Percentiles rank a stretch among this genome's conserved stretches.
Evolutionary conservation across 1,284 basidiomycete genomes (phyloP).

Genomic region (Veloboletus limbatus): DNA sequence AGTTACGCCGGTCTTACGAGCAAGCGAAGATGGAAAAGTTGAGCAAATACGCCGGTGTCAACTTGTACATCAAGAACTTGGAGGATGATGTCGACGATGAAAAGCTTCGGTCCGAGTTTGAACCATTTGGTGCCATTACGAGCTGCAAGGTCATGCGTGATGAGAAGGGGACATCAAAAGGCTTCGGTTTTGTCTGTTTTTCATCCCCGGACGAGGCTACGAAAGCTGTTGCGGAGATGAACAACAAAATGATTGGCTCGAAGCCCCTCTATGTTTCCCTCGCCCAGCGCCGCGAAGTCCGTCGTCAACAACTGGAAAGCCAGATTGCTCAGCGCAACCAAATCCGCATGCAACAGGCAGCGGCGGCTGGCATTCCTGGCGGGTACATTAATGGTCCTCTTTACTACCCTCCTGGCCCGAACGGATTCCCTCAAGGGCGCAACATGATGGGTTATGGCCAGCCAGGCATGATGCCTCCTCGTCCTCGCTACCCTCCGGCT

Average conservation of each 20-base stretch:
- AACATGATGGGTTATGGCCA: constrained; percentile 83
- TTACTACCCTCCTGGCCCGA: constrained; percentile 86
- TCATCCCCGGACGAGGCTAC: constrained; percentile 98
- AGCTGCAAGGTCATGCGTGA: constrained; percentile 99
- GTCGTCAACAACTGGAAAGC: constrained; percentile 97
- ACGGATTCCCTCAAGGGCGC: constrained; percentile 73
- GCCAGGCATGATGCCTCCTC: constrained; percentile 84
- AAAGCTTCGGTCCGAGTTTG: constrained; percentile 92
- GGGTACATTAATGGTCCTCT: constrained; percentile 83
- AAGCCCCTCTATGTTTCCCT: constrained; percentile 99
- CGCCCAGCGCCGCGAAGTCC: constrained; percentile 97
- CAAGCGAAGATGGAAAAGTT: constrained; percentile 96
- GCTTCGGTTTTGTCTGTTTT: constrained; percentile 99
- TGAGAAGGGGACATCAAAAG: constrained; percentile 88
- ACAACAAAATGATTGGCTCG: constrained; percentile 99
- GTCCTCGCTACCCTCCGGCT: constrained; percentile 74
- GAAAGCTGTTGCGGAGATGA: constrained; percentile 99
- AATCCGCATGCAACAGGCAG: constrained; percentile 92
- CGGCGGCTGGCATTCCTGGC: constrained; percentile 78
- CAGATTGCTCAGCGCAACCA: constrained; percentile 97
- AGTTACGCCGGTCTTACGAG: constrained; percentile 93
- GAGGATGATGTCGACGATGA: constrained; percentile 95
- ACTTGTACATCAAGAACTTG: constrained; percentile 99
- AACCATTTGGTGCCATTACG: constrained; percentile 96
- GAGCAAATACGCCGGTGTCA: constrained; percentile 98